These are phyloP conservation scores for Neurospora cerealis DNA, from an alignment of 495 filamentous ascomycete genomes.

Conservation along the genomic window DNA sequence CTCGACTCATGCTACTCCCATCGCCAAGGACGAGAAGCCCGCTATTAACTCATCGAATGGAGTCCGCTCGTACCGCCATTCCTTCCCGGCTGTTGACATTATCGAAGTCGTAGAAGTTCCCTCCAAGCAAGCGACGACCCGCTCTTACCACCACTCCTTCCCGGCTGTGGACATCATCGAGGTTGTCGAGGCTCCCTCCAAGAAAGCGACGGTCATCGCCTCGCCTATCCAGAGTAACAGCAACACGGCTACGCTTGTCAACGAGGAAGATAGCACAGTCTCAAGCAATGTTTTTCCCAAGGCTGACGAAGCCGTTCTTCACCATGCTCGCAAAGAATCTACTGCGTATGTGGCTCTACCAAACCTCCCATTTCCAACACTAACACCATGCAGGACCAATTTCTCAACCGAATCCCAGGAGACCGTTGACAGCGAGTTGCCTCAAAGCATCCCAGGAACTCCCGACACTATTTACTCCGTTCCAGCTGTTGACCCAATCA, in stretches of 20 bases:
- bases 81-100: neutral
- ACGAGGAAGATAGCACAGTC: no score
- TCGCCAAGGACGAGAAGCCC: neutral
- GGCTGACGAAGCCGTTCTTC: neutral
- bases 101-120: neutral
- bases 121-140: neutral
- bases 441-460: neutral
- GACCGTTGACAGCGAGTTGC: neutral
- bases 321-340: neutral
- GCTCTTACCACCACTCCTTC: neutral
- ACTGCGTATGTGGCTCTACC: neutral
- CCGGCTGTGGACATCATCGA: neutral
- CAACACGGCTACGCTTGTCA: no score
- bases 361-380: no score
- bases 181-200: neutral
- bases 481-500: fast-evolving
- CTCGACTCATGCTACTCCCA: neutral
- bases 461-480: neutral
- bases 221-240: neutral
- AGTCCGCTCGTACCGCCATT: neutral
- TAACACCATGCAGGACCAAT: no score
- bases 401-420: neutral
- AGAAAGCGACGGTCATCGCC: neutral
- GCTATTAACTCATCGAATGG: neutral
- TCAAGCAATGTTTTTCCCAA: neutral